Conservation (phyloP, 371 early-diverging fungal genomes). For the Basidiobolus meristosporus region DNA sequence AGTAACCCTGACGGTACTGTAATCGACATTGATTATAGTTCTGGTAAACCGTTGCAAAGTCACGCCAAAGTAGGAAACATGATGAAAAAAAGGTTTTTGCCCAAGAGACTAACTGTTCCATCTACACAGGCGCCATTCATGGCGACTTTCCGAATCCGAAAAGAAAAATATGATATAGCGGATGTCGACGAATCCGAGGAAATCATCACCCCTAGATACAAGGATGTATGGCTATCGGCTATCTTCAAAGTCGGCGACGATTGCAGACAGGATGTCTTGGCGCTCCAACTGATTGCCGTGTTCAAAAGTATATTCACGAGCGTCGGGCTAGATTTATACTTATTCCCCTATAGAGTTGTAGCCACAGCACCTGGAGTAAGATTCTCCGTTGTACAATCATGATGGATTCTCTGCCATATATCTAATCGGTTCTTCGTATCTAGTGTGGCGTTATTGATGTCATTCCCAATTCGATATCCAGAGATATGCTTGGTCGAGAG, state of each 20-base stretch:
- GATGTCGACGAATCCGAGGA: constrained; percentile 12
- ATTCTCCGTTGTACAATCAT: not conserved
- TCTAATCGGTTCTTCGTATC: not conserved
- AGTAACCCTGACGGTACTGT: constrained; percentile 93
- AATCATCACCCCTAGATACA: constrained; percentile 9
- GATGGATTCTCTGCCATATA: not conserved
- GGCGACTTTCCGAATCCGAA: constrained; percentile 91
- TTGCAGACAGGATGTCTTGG: constrained; percentile 97
- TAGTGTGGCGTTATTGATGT: constrained; percentile 97
- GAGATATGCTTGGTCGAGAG: constrained; percentile 97
- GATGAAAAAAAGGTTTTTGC: constrained; percentile 1
- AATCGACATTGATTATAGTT: constrained; percentile 84
- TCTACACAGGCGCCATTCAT: constrained; percentile 84
- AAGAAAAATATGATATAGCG: constrained; percentile 7
- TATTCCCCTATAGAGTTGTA: constrained; percentile 96
- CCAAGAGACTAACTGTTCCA: not conserved
- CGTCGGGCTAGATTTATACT: constrained; percentile 83
- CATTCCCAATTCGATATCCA: constrained; percentile 93
- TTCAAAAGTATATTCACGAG: constrained; percentile 92
- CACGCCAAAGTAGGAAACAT: constrained; percentile 72
- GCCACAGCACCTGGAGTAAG: constrained; percentile 86
- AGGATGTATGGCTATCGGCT: constrained; percentile 54
- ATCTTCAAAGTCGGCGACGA: constrained; percentile 99
- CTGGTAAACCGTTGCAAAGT: constrained; percentile 91
- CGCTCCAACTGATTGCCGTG: constrained; percentile 92